A percentile compares a stretch with the other conserved stretches of the same genome.
Evolutionary conservation across 108 stramenopile species (phyloP).

Genomic region (Skeletonema grethae): DNA sequence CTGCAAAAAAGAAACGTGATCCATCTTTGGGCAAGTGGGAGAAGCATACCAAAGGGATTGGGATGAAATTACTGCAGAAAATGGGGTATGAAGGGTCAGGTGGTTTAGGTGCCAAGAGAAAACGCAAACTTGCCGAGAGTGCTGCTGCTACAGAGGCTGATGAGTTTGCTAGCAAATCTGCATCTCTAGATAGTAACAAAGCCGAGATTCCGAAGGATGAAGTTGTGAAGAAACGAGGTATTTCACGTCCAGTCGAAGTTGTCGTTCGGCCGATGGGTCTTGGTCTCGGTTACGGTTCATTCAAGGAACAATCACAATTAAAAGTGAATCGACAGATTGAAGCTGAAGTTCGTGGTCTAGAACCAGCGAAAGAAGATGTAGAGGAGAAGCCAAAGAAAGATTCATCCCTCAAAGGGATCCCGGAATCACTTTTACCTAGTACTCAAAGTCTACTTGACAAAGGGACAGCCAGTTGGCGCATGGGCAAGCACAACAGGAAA

Average conservation of each 20-base stretch:
- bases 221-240: slow-evolving; percentile 51
- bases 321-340: slow-evolving; percentile 79
- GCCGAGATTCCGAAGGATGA: slow-evolving; percentile 12
- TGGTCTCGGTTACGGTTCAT: slow-evolving; percentile 89
- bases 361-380: slow-evolving; percentile 30
- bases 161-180: slow-evolving; percentile 12
- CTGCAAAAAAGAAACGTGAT: slow-evolving; percentile 6
- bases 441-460: slow-evolving; percentile 62
- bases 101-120: slow-evolving; percentile 79
- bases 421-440: slow-evolving; percentile 63
- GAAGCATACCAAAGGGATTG: slow-evolving; percentile 96
- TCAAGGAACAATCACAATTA: slow-evolving; percentile 80
- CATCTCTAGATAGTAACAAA: neutral
- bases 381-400: slow-evolving; percentile 22
- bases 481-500: slow-evolving; percentile 37
- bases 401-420: slow-evolving; percentile 24
- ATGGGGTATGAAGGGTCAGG: slow-evolving; percentile 91
- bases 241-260: slow-evolving; percentile 90
- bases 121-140: slow-evolving; percentile 10
- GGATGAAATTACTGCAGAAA: slow-evolving; percentile 87
- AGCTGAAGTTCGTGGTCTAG: slow-evolving; percentile 75
- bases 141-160: neutral
- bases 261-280: slow-evolving; percentile 86
- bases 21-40: slow-evolving; percentile 70
- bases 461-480: slow-evolving; percentile 50